Evolutionary conservation across 2,329 filamentous ascomycete species (phyloP).

Genomic region (Alternaria sp.): DNA sequence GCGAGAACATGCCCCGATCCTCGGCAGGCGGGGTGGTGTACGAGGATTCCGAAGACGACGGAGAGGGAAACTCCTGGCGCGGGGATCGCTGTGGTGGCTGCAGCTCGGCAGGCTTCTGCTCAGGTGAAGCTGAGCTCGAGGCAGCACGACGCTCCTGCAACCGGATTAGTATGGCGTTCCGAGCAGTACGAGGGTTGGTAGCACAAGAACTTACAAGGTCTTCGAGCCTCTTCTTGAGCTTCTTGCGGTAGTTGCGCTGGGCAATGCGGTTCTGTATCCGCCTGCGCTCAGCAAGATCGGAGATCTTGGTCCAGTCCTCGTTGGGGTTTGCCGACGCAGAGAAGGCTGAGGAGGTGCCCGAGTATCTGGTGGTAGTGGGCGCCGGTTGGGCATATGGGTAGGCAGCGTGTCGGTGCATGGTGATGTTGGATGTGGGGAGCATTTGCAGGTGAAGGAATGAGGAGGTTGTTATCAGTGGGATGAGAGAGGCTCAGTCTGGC

Average conservation of each 20-base stretch:
- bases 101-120: conserved; percentile 63
- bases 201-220: conserved; percentile 60
- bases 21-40: conserved; percentile 65
- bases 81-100: conserved; percentile 48
- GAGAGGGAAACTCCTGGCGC: conserved; percentile 46
- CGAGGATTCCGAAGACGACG: conserved; percentile 46
- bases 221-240: conserved; percentile 88
- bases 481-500: conserved; percentile 33
- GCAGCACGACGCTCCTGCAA: conserved; percentile 72
- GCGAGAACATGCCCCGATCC: conserved; percentile 67
- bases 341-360: conserved; percentile 91
- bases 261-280: conserved; percentile 98
- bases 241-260: conserved; percentile 96
- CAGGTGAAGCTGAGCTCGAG: conserved; percentile 65
- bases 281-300: conserved; percentile 90
- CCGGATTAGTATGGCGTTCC: conserved; percentile 23
- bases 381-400: conserved; percentile 52
- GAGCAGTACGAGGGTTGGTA: conserved; percentile 14
- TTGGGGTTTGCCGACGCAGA: conserved; percentile 93
- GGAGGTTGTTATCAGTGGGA: conserved; percentile 19
- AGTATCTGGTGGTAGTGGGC: conserved; percentile 63
- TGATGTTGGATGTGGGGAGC: conserved; percentile 24
- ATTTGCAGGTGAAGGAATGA: conserved; percentile 30
- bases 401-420: conserved; percentile 54
- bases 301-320: conserved; percentile 99